Evolutionary conservation across 2,329 filamentous ascomycete species (phyloP).

Genomic region (Chrysosporium queenslandicum): DNA sequence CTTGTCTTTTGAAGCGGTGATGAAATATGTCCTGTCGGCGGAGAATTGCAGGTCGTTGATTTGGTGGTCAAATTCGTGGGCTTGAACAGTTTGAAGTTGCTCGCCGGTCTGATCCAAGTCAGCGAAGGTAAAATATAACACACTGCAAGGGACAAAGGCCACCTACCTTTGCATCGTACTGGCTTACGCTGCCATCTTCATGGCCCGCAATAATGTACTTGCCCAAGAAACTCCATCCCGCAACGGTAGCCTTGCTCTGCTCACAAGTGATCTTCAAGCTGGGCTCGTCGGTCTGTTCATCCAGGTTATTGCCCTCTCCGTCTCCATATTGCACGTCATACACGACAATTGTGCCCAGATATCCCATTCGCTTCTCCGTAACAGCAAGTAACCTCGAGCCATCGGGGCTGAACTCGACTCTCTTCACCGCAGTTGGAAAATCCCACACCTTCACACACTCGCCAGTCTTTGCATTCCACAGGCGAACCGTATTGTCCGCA

Average conservation of each 20-base stretch:
- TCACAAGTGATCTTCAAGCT: slow-evolving; percentile 81
- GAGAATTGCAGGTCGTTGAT: slow-evolving; percentile 96
- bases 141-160: neutral
- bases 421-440: slow-evolving; percentile 92
- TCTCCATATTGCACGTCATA: slow-evolving; percentile 79
- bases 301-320: slow-evolving; percentile 42
- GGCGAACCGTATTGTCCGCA: slow-evolving; percentile 93
- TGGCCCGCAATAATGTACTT: slow-evolving; percentile 97
- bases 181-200: slow-evolving; percentile 85
- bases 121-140: neutral
- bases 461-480: slow-evolving; percentile 93
- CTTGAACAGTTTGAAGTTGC: slow-evolving; percentile 65
- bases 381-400: slow-evolving; percentile 82
- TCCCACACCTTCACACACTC: slow-evolving; percentile 96
- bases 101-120: slow-evolving; percentile 55
- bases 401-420: slow-evolving; percentile 94
- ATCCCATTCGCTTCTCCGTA: slow-evolving; percentile 97
- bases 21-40: slow-evolving; percentile 89
- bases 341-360: slow-evolving; percentile 86
- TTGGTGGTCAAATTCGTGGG: slow-evolving; percentile 71
- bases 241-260: slow-evolving; percentile 93
- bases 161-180: slow-evolving; percentile 77
- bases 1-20: slow-evolving; percentile 98
- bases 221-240: slow-evolving; percentile 86
- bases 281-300: slow-evolving; percentile 75